Conservation (phyloP, 305 asterid genomes). For the Petunia hybrid region DNA sequence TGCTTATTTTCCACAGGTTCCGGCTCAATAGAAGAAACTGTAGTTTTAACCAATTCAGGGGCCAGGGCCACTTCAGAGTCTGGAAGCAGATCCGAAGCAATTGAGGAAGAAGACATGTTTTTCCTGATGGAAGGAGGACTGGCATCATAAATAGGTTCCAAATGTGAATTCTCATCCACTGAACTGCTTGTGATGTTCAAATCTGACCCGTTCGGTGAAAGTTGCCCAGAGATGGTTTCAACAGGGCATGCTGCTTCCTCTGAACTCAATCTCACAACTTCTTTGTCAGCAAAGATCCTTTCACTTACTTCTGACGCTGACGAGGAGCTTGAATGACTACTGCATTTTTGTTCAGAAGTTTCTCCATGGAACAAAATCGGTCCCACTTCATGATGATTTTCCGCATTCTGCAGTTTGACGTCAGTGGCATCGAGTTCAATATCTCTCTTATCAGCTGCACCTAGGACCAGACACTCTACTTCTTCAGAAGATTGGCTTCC, state of each 20-base stretch:
- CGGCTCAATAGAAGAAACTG: constrained; percentile 46
- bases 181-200: constrained; percentile 37
- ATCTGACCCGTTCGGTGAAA: constrained; percentile 42
- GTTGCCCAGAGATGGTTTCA: constrained; percentile 40
- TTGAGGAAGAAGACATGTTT: constrained; percentile 54
- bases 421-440: constrained; percentile 45
- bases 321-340: constrained; percentile 64
- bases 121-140: constrained; percentile 63
- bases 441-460: constrained; percentile 47
- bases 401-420: constrained; percentile 29
- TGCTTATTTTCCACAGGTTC: constrained; percentile 47
- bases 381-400: constrained; percentile 36
- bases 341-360: constrained; percentile 43
- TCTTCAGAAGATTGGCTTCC: constrained; percentile 82
- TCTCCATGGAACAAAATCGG: constrained; percentile 34
- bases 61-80: constrained; percentile 50
- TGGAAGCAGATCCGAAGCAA: constrained; percentile 56
- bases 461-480: constrained; percentile 46
- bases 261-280: constrained; percentile 48
- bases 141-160: constrained; percentile 74
- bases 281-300: constrained; percentile 53
- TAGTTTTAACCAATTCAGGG: constrained; percentile 51
- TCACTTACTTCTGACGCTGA: constrained; percentile 77
- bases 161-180: constrained; percentile 45
- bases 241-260: constrained; percentile 42